A percentile compares a stretch with the other conserved stretches of the same genome.
Conservation (phyloP, 1,139 yeast species). For the Casaregolazyma lundiana region DNA sequence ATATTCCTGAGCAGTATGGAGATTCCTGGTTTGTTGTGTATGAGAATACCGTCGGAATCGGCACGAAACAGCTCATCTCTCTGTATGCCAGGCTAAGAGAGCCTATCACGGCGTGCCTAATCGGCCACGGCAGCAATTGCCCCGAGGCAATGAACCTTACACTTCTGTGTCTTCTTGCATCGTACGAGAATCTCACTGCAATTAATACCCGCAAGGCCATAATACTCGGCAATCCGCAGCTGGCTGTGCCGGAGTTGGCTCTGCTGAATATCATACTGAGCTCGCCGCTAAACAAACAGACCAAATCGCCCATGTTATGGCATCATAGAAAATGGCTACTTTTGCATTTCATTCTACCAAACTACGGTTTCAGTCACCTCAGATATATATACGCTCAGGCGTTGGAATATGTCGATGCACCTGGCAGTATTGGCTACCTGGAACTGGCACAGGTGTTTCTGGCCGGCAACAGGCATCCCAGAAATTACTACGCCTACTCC, state of each 20-base stretch:
- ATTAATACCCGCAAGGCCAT: constrained; percentile 30
- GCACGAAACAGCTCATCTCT: constrained; percentile 19
- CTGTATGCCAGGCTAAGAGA: constrained; percentile 17
- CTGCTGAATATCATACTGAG: constrained; percentile 28
- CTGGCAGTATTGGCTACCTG: constrained; percentile 4
- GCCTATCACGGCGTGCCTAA: constrained; percentile 9
- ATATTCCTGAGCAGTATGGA: constrained; percentile 14
- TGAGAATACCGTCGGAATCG: constrained; percentile 31
- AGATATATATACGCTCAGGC: not conserved
- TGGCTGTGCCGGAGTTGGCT: constrained; percentile 26
- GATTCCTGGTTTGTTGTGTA: constrained; percentile 15
- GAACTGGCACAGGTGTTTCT: constrained; percentile 30
- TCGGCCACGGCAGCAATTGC: not conserved
- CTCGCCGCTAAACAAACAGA: constrained; percentile 35
- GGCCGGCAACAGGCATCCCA: constrained; percentile 39
- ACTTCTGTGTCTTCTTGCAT: constrained; percentile 27
- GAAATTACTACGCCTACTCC: constrained; percentile 45
- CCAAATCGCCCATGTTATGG: constrained; percentile 39
- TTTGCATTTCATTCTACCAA: not conserved
- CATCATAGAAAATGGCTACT: constrained; percentile 34
- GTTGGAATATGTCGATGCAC: not conserved
- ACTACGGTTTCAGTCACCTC: not conserved
- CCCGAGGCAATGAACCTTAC: constrained; percentile 15
- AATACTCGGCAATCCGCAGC: constrained; percentile 19
- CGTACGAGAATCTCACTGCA: constrained; percentile 34